Evolutionary conservation across 2,329 filamentous ascomycete species (phyloP), one percentile per base, ranked within the genome.

Genomic region (Rugonectria rugulosa): DNA sequence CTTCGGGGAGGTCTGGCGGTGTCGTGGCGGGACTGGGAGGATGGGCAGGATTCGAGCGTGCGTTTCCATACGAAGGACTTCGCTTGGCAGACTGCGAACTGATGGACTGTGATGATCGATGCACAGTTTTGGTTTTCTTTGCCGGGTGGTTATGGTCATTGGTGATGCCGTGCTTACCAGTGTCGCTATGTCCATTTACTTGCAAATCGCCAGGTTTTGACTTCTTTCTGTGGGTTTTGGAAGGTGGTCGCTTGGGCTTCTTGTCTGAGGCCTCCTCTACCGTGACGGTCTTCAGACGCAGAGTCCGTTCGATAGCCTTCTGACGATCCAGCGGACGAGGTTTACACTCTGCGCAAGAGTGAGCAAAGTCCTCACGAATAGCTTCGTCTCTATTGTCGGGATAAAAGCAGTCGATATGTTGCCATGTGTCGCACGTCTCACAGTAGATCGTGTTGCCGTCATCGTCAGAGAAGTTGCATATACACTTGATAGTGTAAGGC

Each of bases 401-500:
- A 73, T 98, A 98, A 77, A 96, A 98, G 77, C 95, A 99, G 72
- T 92, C 88, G 68, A 97, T 96, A 76, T 99, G 95, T 77, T 99
- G 95, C 95, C 95, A 99, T 44, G 92, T 95, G 72, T 97, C 91
- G 81, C 95, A 99, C 56, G 83, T 86, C 73, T 98, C 95, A 81
- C 95, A 99, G 75, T 93, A 92, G 60, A 99, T 96, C 57, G 95
- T 99, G 75, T 91, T 94, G 76, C 95, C 95, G 80, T 99, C 95
- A 81, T 99, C 95, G 79, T 96, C 92, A 73, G 87, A 80, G 75
- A 90, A 97, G 73, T 88, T 88, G 78, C 95, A 99, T 68, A 98
- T 96, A 84, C 95, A 99, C 81, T 96, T 97, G 79, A 98, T 97
- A 56, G 91, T 96, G 75, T 96, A 96, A 15, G 89, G 89, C 75